Evolutionary conservation across 2,329 filamentous ascomycete species (phyloP), one percentile per base, ranked within the genome.

Genomic region (Colletotrichum sp.): DNA sequence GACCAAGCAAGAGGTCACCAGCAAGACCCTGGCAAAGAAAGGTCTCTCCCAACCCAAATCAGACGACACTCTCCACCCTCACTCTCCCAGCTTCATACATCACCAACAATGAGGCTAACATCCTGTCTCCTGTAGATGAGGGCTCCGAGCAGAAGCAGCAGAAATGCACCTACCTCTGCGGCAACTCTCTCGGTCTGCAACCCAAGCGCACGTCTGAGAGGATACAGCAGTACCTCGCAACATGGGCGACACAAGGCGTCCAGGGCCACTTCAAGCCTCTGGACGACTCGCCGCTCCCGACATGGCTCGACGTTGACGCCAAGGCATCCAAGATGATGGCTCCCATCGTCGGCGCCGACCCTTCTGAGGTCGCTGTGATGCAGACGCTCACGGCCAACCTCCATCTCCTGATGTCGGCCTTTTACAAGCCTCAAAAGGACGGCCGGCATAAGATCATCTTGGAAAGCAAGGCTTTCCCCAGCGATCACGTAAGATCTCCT

Each of bases 101-200:
- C 15, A 7, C 19, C 1, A 22, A 15, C 5, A 12, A 5, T 25
- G 4, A 19, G 19, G 19, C 30, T 70, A 27, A 27, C 25, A 63
- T 73, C 6, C 22, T 5, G 28, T 52, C 25, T 52, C 8, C 7
- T 6, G 25, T 60, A 76, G 74, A 39, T 30, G 66, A 74, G 22
- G 16, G 22, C 11, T 19, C 65, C 27, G 28, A 39, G 25, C 19
- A 27, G n/a, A 34, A 22, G 28, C 59, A 66, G 60, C 44, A 67
- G 52, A 75, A 86, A 67, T 90, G 89, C 75, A 93, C 95, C 75
- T 98, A 98, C 84, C 92, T 98, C 78, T 96, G 95, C 79, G 96
- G 96, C 72, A 98, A 98, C 86, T 98, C 95, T 0, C 90, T 98
- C 2, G 96, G 96, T 48, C 90, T 96, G 6, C 96, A 98, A 83